Evolutionary conservation across 2,329 filamentous ascomycete genomes (phyloP), one percentile per base, ranked within the genome.

Genomic region (Fusarium foetens): DNA sequence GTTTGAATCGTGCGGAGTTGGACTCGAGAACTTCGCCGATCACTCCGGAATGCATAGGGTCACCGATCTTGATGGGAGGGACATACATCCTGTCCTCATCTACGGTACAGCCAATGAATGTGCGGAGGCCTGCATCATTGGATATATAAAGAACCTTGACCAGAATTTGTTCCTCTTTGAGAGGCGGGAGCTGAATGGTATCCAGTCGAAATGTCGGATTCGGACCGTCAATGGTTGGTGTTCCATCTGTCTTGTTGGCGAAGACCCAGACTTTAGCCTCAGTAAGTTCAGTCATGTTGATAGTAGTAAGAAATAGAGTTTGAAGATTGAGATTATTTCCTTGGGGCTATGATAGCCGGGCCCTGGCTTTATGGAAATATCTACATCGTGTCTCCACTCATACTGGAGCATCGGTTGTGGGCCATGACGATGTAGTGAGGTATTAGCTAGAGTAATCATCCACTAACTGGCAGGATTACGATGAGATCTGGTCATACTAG

Each of bases 71-170:
- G 12, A 67, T 55, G 6, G 64, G 53, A n/a, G 46, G 61, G 2
- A 66, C 41, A 9, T 66, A 66, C 53, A 67, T 59, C 10, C 64
- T 48, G 8, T 66, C 53, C 11, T 67, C 62, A 23, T 54, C 61
- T 1, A 67, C 54, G 0, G 53, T 48, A 7, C 53, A 66, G 1
- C 54, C 48, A 9, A 67, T 48, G 2, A 59, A 67, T 2, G 53
- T 60, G 6, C 61, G 53, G 5, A 54, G 33, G 10, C 61, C 64
- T 3, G 64, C 61, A 31, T 67, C 62, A 5, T 67, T 66, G 25
- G 53, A 66, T 29, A 66, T 60, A 5, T 67, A 66, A 3, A 49
- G 36, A 3, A 60, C 62, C 9, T 67, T 67, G n/a, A 66, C 62
- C 2, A 67, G 31, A 16, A 66, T 49, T n/a, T 66, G 48, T 2